Evolutionary conservation across 2,329 filamentous ascomycete genomes (phyloP).

Genomic region (Xylariaceae sp.): DNA sequence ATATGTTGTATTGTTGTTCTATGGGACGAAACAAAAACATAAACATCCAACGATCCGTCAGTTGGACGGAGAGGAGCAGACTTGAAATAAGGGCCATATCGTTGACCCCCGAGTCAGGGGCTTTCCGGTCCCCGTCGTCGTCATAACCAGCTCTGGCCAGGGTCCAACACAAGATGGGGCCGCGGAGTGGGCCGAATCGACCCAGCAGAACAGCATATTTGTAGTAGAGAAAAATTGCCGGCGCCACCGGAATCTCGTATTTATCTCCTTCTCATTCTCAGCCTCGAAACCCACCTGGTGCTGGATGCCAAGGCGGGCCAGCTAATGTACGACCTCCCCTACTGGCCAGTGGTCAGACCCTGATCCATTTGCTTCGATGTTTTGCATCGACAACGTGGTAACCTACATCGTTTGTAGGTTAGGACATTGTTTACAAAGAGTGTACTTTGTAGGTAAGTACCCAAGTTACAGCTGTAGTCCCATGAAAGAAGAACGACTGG

Average conservation of each 20-base stretch:
- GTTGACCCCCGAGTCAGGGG: slow-evolving; percentile 15
- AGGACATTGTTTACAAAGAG: no score
- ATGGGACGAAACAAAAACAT: no score
- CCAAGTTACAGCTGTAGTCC: no score
- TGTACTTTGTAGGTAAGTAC: no score
- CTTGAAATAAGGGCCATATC: no score
- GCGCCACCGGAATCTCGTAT: slow-evolving; percentile 17
- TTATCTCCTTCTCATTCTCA: slow-evolving; percentile 13
- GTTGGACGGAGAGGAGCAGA: no score
- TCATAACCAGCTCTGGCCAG: slow-evolving; percentile 6
- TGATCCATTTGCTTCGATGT: slow-evolving; percentile 1
- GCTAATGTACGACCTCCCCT: slow-evolving; percentile 1
- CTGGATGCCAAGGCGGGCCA: slow-evolving; percentile 10
- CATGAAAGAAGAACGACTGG: no score
- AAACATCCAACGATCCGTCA: no score
- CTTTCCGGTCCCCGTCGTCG: slow-evolving; percentile 11
- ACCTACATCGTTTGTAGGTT: no score
- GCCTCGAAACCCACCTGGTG: slow-evolving; percentile 13
- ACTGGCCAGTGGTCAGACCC: slow-evolving; percentile 3
- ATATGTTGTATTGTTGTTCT: no score
- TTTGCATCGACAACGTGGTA: slow-evolving; percentile 6
- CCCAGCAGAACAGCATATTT: neutral
- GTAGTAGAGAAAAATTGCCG: slow-evolving; percentile 10
- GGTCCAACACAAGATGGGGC: no score
- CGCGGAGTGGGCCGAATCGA: slow-evolving; percentile 12